Evolutionary conservation across 306 rosid species (phyloP), one percentile per base, ranked within the genome.

Genomic region (Erythrophleum fordii): DNA sequence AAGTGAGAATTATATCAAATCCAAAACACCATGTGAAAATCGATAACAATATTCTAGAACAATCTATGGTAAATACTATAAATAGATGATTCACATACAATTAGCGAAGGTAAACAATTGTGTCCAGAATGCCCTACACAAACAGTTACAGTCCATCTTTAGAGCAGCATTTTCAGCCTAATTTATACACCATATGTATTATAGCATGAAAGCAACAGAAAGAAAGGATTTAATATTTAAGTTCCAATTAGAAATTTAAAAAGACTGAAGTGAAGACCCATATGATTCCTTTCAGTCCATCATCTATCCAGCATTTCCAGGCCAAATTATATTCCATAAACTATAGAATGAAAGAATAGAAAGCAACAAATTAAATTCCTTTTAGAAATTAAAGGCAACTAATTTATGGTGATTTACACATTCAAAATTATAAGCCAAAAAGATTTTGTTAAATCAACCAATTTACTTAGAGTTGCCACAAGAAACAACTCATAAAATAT

Each of bases 1-100:
- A 72, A 58, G 17, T 76, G 83, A 62, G 53, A 18, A 55, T 75
- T 53, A 71, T 60, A 53, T 44, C 44, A 77, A 64, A 28, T 59
- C 20, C 53, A 31, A 52, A 48, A 31, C 41, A 61, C 48, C 12
- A 58, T 18, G 74, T 72, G 53, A 73, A 67, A 62, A 52, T 76
- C 80, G 45, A 28, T 31, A 42, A 41, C 0, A 45, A 31, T 35
- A 22, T 48, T 41, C 37, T 11, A 17, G 25, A 53, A 68, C n/a
- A 34, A 72, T 4, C 44, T 72, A 18, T 72, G 46, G 22, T 20
- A 31, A 29, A 72, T 51, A 8, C 29, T 31, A 51, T 11, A 34
- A 23, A 23, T 58, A 34, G 23, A 11, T 58, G 17, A 25, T 58
- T 58, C 64, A 58, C 16, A 10, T 23, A 23, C 31, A 58, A 58